Evolutionary conservation across 371 early-diverging fungal genomes (phyloP).

Genomic region (Zychaea mexicana): DNA sequence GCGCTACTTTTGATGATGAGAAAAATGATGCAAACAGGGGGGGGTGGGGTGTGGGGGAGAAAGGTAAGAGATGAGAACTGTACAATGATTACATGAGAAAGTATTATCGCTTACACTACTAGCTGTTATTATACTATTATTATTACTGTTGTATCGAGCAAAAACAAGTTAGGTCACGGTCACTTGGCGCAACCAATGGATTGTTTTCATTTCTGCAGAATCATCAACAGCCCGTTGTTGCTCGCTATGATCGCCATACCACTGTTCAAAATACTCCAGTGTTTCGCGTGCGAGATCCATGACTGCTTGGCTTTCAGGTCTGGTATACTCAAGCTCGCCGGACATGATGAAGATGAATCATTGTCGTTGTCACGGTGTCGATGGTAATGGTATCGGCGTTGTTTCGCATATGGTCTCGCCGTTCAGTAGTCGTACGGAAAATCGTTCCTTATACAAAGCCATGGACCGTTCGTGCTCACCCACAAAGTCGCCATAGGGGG

Average conservation of each 20-base stretch:
- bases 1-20: no score
- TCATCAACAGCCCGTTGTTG: neutral
- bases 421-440: neutral
- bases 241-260: neutral
- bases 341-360: neutral
- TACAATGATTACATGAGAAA: no score
- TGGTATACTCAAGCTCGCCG: no score
- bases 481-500: neutral
- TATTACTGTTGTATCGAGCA: no score
- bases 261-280: constrained; percentile 8
- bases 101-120: no score
- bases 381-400: neutral
- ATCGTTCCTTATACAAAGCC: neutral
- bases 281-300: constrained; percentile 7
- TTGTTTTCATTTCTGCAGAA: neutral
- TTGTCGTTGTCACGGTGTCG: neutral
- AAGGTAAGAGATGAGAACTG: no score
- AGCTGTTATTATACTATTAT: no score
- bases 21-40: no score
- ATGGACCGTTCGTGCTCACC: neutral
- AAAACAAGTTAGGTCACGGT: neutral
- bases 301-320: neutral
- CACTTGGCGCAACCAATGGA: neutral
- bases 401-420: neutral
- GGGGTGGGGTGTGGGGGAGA: no score